Base-by-base conservation (phyloP, 176 grass and related monocot species). In the Phoenix roebelenii region DNA sequence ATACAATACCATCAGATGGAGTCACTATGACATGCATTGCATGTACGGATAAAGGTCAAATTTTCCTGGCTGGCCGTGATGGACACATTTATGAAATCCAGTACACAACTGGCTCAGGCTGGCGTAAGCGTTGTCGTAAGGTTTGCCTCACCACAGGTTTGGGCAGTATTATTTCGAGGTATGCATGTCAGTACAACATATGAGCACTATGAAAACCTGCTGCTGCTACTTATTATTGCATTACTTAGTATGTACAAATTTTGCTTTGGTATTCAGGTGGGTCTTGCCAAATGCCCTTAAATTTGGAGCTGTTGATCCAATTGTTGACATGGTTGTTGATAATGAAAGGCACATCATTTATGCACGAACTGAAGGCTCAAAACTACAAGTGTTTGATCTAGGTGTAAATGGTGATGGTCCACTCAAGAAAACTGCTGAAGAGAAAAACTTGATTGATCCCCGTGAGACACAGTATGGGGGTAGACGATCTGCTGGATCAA, bases 11-110 rank as follows among this genome's bases (percentile, higher is more conserved):
- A 49, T 91, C 83, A 70, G 92, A 97, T 80, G 92, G 92, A 80
- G 83, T 86, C 57, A 87, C 87, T 68, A 82, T 90, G 83, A 87
- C 84, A 60, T 88, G 87, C 78, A 88, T 97, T 57, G 30, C 78
- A 58, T 97, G 83, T 57, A 97, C 92, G 25, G 83, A 97, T 61
- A 85, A 81, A 20, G 92, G 92, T 25, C 92, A 83, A 64, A 88
- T 91, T 85, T 97, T 97, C 75, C 71, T 97, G 48, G 78, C 87
- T 23, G 92, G 83, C 6, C 83, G 80, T 9, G 83, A 97, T 82
- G 92, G 92, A 0, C 87, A 97, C 52, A 85, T 97, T 67, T 91
- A 97, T 70, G 92, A 97, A 76, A 76, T 97, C 53, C 76, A 88
- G 60, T 97, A 97, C 64, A 85, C 92, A 66, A 80, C 64, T 77